Evolutionary conservation across 768 basidiomycete genomes (phyloP), one percentile per base, ranked within the genome.

Genomic region (Pleurotus giganteus): DNA sequence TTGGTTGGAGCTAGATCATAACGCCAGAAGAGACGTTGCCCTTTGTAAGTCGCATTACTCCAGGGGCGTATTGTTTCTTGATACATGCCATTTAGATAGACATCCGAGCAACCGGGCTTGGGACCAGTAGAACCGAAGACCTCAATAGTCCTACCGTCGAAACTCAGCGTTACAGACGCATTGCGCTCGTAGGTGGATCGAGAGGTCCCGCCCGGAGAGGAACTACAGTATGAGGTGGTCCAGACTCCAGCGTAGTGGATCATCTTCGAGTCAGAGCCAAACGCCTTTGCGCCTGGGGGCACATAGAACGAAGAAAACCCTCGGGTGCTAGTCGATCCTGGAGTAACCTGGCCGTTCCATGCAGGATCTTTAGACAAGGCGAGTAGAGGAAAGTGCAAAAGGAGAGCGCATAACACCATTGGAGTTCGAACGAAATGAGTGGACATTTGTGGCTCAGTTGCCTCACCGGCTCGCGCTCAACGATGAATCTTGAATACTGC

Each of bases 131-230:
- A 79, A 27, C 89, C 89, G 59, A 90, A 91, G 84, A 84, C 88
- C 68, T 91, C 89, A 59, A 91, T 76, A 0, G 87, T 87, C 11
- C 84, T 86, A 12, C 89, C 89, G n/a, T 72, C 71, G 67, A 90
- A 90, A 2, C 77, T 74, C 67, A 90, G 79, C 1, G 73, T 71
- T 43, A 80, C 70, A 3, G 78, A 69, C 9, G 88, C 82, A 44
- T 74, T 74, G 15, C 67, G 67, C 43, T 78, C 67, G 12, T 71
- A 68, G 0, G 86, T 85, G 63, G 74, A 76, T 12, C 74, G 78
- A 29, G 82, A 67, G 12, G 82, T 79, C 13, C 78, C 74, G 17
- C 76, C 69, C 27, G 82, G 65, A 61, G 82, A 85, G 31, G 72
- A 68, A 1, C 68, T 65, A 0, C 86, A 85, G 61, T 74, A 82